These are phyloP conservation scores for Dalbergia oliveri DNA, from an alignment of 306 rosid genomes.

Conservation along the genomic window DNA sequence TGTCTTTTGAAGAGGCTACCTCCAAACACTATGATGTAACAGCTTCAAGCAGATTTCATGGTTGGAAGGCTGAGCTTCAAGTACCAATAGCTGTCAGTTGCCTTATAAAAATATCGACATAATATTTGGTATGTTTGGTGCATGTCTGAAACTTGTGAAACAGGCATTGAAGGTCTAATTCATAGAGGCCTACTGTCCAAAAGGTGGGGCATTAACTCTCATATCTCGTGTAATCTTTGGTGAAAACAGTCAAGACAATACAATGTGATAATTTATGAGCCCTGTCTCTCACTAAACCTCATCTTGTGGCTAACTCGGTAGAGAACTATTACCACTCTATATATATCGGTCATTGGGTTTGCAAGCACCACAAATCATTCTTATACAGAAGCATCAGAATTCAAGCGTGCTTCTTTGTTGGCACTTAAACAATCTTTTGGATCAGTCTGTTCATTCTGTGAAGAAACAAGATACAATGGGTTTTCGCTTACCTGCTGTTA, in stretches of 20 bases:
- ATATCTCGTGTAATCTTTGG: neutral
- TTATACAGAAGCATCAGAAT: neutral
- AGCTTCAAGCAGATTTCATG: neutral
- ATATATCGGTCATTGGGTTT: slow-evolving; percentile 2
- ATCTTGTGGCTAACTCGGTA: neutral
- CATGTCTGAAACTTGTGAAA: slow-evolving; percentile 14
- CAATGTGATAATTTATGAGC: slow-evolving; percentile 40
- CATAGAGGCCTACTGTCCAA: neutral
- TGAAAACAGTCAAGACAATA: neutral
- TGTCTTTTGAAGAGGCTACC: neutral
- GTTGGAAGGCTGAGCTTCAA: slow-evolving; percentile 1
- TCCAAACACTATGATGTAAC: neutral
- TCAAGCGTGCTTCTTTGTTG: neutral
- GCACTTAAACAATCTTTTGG: neutral
- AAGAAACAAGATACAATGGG: slow-evolving; percentile 45
- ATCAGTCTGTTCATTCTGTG: neutral
- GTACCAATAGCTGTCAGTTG: neutral
- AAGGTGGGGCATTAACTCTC: slow-evolving; percentile 8
- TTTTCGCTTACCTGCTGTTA: slow-evolving; percentile 47
- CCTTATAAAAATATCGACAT: neutral
- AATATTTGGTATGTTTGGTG: slow-evolving; percentile 21
- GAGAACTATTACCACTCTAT: slow-evolving; percentile 9
- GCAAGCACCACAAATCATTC: slow-evolving; percentile 37
- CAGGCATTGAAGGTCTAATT: neutral
- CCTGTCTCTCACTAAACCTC: slow-evolving; percentile 5